Evolutionary conservation across 2,329 filamentous ascomycete genomes (phyloP).

Genomic region (Sporothrix pseudoabietina): DNA sequence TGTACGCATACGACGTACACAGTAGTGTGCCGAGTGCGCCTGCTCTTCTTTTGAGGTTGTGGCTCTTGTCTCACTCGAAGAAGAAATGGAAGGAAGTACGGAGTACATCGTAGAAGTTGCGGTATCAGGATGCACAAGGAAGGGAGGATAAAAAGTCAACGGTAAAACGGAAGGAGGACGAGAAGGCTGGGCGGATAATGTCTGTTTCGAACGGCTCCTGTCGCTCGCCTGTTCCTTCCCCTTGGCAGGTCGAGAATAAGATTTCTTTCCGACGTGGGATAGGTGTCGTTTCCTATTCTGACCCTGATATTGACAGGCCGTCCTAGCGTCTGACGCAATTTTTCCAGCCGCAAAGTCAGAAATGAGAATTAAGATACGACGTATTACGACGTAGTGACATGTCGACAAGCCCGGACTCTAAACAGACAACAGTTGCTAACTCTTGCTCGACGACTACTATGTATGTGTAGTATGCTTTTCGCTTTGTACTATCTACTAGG

Average conservation of each 20-base stretch:
- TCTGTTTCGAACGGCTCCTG: not conserved
- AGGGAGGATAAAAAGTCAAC: not conserved
- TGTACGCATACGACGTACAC: no score
- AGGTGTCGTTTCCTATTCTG: not conserved
- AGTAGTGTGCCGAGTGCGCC: not conserved
- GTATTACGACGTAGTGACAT: not conserved
- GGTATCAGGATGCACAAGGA: not conserved
- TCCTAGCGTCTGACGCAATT: constrained; percentile 34
- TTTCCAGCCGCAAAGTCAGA: constrained; percentile 17
- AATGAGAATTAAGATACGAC: not conserved
- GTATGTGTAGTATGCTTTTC: no score
- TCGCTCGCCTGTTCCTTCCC: constrained; percentile 17
- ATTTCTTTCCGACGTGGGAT: constrained; percentile 5
- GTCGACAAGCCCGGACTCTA: not conserved
- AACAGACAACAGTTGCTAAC: not conserved
- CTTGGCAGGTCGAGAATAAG: not conserved
- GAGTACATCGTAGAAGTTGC: not conserved
- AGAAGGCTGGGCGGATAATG: not conserved
- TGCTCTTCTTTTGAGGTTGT: not conserved
- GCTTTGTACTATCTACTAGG: no score
- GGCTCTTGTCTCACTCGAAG: constrained; percentile 9
- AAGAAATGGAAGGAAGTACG: not conserved
- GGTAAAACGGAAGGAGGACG: not conserved
- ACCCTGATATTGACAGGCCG: constrained; percentile 8
- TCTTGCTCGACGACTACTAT: not conserved